Evolutionary conservation across 805 yeast species (phyloP).

Genomic region (Clavispora vitiphila): DNA sequence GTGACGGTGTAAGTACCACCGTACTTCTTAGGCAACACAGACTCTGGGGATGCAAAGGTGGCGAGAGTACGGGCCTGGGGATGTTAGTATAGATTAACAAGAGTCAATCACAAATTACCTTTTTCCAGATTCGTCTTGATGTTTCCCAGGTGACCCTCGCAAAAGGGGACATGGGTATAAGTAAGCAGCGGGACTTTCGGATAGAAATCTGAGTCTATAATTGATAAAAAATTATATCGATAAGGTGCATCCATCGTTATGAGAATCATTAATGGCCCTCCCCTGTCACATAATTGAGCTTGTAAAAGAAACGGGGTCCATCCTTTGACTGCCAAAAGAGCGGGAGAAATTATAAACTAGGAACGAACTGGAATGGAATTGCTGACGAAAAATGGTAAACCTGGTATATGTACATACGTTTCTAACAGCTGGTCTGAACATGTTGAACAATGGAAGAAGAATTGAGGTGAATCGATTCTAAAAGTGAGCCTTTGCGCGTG

Average conservation of each 20-base stretch:
- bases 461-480: slow-evolving; percentile 6
- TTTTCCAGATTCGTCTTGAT: neutral
- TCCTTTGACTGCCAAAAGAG: too few species aligned
- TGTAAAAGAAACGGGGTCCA: too few species aligned
- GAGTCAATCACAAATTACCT: neutral
- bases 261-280: too few species aligned
- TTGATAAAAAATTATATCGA: too few species aligned
- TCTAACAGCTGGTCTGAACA: slow-evolving; percentile 17
- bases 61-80: slow-evolving; percentile 44
- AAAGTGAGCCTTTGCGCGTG: neutral
- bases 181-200: too few species aligned
- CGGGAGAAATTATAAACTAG: too few species aligned
- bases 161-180: too few species aligned
- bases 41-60: slow-evolving; percentile 55
- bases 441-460: slow-evolving; percentile 6
- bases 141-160: neutral
- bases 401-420: slow-evolving; percentile 11
- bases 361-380: neutral
- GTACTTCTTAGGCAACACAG: slow-evolving; percentile 78
- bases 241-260: neutral
- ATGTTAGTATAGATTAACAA: slow-evolving; percentile 20
- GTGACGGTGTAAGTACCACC: slow-evolving; percentile 95
- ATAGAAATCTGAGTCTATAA: too few species aligned
- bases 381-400: neutral
- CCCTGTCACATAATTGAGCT: neutral